phyloP scores from a whole-genome alignment of 768 basidiomycete species.

The Phanerodontia chrysosporium region DNA sequence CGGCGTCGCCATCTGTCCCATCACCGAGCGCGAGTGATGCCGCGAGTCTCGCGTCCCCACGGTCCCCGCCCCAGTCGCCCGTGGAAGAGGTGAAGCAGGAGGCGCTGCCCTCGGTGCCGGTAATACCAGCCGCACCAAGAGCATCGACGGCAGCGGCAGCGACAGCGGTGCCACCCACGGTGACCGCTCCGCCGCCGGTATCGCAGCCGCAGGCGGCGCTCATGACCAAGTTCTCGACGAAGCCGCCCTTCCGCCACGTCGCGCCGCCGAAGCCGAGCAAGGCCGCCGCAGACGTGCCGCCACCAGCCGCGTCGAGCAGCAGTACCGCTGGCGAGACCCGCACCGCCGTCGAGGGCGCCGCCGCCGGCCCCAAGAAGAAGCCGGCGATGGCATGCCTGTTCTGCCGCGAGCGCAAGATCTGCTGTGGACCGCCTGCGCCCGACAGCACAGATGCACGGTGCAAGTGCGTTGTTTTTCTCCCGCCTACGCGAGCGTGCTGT shows the following conservation, averaged over 20 bases:
- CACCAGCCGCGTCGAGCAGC: background rate
- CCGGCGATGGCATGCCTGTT: conserved; percentile 45
- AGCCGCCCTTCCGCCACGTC: background rate
- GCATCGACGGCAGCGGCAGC: no score
- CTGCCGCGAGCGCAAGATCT: conserved; percentile 48
- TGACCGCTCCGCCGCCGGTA: background rate
- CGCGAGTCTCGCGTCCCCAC: background rate
- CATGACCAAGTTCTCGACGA: background rate
- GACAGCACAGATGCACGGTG: conserved; percentile 36
- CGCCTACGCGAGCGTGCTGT: conserved; percentile 1
- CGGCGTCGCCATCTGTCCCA: background rate
- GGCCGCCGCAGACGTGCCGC: background rate
- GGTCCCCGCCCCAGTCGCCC: background rate
- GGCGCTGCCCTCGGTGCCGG: no score
- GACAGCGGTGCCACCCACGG: no score
- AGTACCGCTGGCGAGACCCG: background rate
- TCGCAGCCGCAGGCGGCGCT: background rate
- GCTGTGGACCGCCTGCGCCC: conserved; percentile 40
- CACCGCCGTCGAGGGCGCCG: background rate
- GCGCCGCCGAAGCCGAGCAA: background rate
- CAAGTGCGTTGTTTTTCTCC: conserved; percentile 34
- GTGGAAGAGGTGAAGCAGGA: background rate
- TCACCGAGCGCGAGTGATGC: background rate
- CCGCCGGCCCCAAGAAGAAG: conserved; percentile 31
- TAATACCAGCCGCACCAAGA: no score